These are phyloP conservation scores for Diutina sp. DNA, from an alignment of 1,139 yeast genomes.

Conservation along the genomic window DNA sequence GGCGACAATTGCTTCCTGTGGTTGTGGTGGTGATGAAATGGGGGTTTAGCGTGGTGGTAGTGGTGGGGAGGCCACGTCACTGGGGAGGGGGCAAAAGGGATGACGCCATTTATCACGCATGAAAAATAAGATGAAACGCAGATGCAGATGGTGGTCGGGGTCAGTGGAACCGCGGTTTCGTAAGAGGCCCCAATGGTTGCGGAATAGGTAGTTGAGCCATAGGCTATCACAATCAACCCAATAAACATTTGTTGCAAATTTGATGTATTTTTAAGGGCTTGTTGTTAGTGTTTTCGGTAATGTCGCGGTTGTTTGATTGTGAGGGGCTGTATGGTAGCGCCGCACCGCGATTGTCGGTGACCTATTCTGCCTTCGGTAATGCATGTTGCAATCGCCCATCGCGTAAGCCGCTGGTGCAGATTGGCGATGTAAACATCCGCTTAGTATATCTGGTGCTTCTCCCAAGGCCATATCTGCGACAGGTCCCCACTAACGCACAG, in stretches of 20 bases:
- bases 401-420: constrained; percentile 2
- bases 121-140: constrained; percentile 2
- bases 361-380: background rate
- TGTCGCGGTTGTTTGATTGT: too few relatives aligned
- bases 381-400: constrained; percentile 1
- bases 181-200: too few relatives aligned
- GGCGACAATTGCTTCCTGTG: background rate
- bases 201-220: too few relatives aligned
- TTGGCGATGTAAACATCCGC: background rate
- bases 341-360: background rate
- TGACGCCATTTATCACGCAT: background rate
- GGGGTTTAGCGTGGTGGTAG: background rate
- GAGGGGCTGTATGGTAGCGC: background rate
- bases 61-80: background rate
- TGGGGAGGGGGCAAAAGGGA: background rate
- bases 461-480: too few relatives aligned
- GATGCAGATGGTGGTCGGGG: background rate
- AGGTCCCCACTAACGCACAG: too few relatives aligned
- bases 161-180: too few relatives aligned
- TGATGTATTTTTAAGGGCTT: too few relatives aligned
- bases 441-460: background rate
- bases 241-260: too few relatives aligned
- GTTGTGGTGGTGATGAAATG: background rate
- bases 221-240: too few relatives aligned
- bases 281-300: too few relatives aligned